Percentiles rank a stretch among this genome's conserved stretches.
Evolutionary conservation across 179 eudicot species (phyloP).

Genomic region (Silene coronaria): DNA sequence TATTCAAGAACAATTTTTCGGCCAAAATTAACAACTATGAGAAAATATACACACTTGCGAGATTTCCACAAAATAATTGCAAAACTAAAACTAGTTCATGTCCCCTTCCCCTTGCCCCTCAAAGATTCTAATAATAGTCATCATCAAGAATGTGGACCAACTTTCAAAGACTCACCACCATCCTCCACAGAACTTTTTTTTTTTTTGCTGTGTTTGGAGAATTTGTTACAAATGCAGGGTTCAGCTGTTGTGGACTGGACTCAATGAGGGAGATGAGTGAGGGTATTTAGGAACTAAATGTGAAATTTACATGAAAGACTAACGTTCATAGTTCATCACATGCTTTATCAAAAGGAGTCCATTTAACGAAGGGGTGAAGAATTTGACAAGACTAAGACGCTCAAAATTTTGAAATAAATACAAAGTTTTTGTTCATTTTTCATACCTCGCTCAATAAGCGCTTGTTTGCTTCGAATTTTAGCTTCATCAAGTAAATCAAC

Average conservation of each 20-base stretch:
- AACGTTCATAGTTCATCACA: no score
- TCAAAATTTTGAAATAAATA: background rate
- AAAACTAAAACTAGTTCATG: background rate
- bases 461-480: conserved; percentile 65
- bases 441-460: conserved; percentile 74
- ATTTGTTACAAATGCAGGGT: background rate
- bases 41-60: background rate
- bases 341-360: background rate
- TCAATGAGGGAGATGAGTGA: background rate
- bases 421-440: background rate
- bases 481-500: conserved; percentile 98
- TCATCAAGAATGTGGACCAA: no score
- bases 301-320: background rate
- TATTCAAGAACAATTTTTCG: conserved; percentile 24
- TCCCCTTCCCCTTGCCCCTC: background rate
- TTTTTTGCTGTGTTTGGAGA: background rate
- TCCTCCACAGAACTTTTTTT: background rate
- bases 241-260: background rate
- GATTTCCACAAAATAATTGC: background rate
- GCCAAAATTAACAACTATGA: background rate
- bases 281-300: background rate
- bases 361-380: background rate
- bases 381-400: background rate
- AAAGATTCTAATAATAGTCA: background rate
- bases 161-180: no score